Percentiles rank a stretch among this genome's conserved stretches.
Evolutionary conservation across 2,329 filamentous ascomycete species (phyloP).

Genomic region (Beauveria sp.): DNA sequence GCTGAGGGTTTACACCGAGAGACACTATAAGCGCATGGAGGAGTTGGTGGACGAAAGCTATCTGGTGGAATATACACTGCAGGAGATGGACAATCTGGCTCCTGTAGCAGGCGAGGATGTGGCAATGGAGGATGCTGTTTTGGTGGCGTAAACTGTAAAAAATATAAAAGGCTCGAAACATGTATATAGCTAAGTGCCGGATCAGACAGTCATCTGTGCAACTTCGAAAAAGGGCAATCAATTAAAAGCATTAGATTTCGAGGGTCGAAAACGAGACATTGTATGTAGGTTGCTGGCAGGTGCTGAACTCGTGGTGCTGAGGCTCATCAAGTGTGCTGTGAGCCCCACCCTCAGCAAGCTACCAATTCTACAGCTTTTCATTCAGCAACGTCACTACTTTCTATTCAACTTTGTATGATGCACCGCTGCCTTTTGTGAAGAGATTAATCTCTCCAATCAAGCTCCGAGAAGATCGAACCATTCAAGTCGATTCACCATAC

Average conservation of each 20-base stretch:
- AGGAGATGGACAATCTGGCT: slow-evolving; percentile 77
- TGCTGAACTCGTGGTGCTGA: neutral
- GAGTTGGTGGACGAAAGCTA: slow-evolving; percentile 92
- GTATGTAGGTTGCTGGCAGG: neutral
- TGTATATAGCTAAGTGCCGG: neutral
- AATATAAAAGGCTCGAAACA: neutral
- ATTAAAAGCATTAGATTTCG: neutral
- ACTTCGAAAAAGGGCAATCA: neutral
- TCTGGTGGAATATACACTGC: slow-evolving; percentile 83
- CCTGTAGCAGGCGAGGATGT: slow-evolving; percentile 32
- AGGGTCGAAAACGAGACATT: neutral
- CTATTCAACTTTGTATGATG: neutral
- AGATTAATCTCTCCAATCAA: neutral
- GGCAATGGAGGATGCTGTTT: slow-evolving; percentile 33
- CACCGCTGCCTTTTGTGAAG: neutral
- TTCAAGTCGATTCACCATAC: neutral
- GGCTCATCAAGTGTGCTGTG: neutral
- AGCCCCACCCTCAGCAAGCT: slow-evolving; percentile 6
- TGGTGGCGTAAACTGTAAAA: slow-evolving; percentile 25
- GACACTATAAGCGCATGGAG: slow-evolving; percentile 84
- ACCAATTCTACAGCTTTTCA: neutral
- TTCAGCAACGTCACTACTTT: neutral
- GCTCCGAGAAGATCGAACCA: neutral
- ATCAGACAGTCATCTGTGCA: neutral
- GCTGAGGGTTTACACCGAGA: slow-evolving; percentile 83